phyloP scores from a whole-genome alignment of 768 basidiomycete species.

The Hirschioporus abietinus region DNA sequence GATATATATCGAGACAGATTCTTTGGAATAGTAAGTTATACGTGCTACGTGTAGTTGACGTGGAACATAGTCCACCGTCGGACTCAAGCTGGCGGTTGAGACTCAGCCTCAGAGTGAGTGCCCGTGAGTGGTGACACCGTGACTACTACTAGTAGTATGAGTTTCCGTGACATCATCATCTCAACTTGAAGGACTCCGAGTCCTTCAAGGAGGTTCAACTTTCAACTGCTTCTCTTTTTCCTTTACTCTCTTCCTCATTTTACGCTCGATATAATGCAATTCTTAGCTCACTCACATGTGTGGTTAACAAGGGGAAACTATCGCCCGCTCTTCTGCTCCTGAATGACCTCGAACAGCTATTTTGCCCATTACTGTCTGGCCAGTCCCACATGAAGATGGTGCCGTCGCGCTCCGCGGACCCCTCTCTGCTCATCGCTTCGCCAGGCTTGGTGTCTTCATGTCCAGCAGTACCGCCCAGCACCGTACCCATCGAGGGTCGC shows the following conservation, averaged over 20 bases:
- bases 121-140: too few relatives aligned
- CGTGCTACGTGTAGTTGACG: neutral
- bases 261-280: too few relatives aligned
- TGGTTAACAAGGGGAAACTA: too few relatives aligned
- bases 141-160: too few relatives aligned
- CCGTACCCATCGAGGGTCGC: neutral
- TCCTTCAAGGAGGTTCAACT: too few relatives aligned
- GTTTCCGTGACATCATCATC: too few relatives aligned
- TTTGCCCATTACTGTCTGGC: neutral
- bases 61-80: neutral
- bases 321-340: neutral
- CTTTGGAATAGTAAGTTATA: neutral
- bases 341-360: neutral
- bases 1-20: neutral
- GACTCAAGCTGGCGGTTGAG: too few relatives aligned
- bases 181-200: too few relatives aligned
- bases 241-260: too few relatives aligned
- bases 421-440: neutral
- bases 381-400: neutral
- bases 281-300: too few relatives aligned
- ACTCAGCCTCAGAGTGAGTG: too few relatives aligned
- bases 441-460: neutral
- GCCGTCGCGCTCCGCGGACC: neutral
- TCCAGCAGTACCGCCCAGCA: neutral
- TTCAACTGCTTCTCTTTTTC: too few relatives aligned